Evolutionary conservation across 2,329 filamentous ascomycete species (phyloP).

Genomic region (Orbilia oligospora): DNA sequence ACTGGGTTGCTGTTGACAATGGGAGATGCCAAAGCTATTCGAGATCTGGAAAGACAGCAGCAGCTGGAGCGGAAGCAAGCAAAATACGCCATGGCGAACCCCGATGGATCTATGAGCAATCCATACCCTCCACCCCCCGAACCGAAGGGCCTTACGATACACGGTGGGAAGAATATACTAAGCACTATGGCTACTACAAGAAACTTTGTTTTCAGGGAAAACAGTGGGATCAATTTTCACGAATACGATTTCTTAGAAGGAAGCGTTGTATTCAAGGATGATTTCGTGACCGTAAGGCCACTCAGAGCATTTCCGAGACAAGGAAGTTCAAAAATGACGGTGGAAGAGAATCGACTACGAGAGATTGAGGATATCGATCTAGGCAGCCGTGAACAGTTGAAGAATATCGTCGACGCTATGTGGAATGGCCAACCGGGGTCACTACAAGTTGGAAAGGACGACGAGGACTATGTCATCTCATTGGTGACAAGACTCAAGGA

Average conservation of each 20-base stretch:
- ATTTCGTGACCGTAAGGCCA: constrained; percentile 62
- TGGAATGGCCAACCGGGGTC: constrained; percentile 52
- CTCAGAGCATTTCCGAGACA: constrained; percentile 61
- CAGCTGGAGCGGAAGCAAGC: constrained; percentile 68
- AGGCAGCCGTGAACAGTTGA: constrained; percentile 23
- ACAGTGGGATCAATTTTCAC: constrained; percentile 68
- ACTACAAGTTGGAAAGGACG: constrained; percentile 49
- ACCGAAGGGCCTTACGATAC: constrained; percentile 73
- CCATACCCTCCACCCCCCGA: constrained; percentile 41
- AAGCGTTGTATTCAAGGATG: constrained; percentile 61
- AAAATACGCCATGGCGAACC: constrained; percentile 61
- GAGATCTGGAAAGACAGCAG: constrained; percentile 67
- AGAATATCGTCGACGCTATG: constrained; percentile 43
- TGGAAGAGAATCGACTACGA: constrained; percentile 60
- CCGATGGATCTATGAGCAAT: constrained; percentile 62
- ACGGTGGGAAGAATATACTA: constrained; percentile 84
- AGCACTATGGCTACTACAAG: constrained; percentile 86
- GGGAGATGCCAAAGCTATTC: constrained; percentile 74
- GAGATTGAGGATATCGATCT: constrained; percentile 49
- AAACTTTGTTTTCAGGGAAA: constrained; percentile 88
- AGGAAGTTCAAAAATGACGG: constrained; percentile 59
- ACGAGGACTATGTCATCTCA: constrained; percentile 56
- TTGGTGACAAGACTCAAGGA: constrained; percentile 48
- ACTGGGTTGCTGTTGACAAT: constrained; percentile 87
- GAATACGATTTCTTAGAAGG: constrained; percentile 55